Percentiles rank a stretch among this genome's conserved stretches.
phyloP scores from a whole-genome alignment of 257 asterid genomes.

The Agastache rugosa region DNA sequence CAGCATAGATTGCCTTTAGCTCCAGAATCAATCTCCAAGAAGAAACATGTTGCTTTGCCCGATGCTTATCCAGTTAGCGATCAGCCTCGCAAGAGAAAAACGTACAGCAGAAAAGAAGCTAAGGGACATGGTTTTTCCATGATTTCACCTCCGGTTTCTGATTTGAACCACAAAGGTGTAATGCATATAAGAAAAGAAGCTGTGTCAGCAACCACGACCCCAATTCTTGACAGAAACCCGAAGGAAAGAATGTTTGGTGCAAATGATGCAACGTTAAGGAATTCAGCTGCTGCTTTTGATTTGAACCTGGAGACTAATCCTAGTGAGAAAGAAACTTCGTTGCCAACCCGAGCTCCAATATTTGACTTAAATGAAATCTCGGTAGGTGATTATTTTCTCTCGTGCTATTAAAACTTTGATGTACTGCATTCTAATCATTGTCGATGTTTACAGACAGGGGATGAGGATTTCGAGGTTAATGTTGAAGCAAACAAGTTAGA shows the following conservation, averaged over 20 bases:
- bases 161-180: conserved; percentile 48
- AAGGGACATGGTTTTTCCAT: conserved; percentile 16
- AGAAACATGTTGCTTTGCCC: conserved; percentile 39
- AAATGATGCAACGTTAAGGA: conserved; percentile 40
- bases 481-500: conserved; percentile 51
- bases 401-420: neutral
- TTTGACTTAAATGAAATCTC: conserved; percentile 88
- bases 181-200: conserved; percentile 42
- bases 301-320: conserved; percentile 55
- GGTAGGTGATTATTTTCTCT: conserved; percentile 44
- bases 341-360: conserved; percentile 64
- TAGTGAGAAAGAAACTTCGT: conserved; percentile 48
- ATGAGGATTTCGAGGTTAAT: conserved; percentile 57
- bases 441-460: conserved; percentile 58
- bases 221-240: conserved; percentile 44
- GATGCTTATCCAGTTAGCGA: conserved; percentile 26
- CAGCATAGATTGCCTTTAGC: conserved; percentile 47
- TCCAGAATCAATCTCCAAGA: conserved; percentile 47
- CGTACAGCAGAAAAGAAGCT: conserved; percentile 41
- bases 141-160: conserved; percentile 32
- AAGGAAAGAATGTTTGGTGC: conserved; percentile 47
- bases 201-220: conserved; percentile 12
- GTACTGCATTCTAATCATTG: neutral
- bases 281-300: conserved; percentile 48
- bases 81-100: conserved; percentile 44